A percentile compares a stretch with the other conserved stretches of the same genome.
phyloP scores from a whole-genome alignment of 768 basidiomycete genomes.

The Lepiota subincarnata region DNA sequence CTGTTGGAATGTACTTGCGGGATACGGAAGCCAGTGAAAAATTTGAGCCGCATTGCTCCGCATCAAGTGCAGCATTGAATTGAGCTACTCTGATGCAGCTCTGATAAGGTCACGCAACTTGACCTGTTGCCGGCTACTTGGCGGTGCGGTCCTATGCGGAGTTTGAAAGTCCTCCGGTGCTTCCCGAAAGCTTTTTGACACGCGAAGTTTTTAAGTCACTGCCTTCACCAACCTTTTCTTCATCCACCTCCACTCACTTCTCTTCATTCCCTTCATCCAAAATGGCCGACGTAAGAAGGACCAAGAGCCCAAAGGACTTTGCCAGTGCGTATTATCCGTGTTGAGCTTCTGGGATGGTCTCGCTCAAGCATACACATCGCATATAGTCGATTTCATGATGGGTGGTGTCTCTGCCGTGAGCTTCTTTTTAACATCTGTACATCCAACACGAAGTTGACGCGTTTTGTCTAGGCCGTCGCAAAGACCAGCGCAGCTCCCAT shows the following conservation, averaged over 20 bases:
- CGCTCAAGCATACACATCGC: constrained; percentile 12
- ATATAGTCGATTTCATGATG: constrained; percentile 89
- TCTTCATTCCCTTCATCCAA: constrained; percentile 41
- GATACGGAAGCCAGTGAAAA: neutral
- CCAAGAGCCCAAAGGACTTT: constrained; percentile 91
- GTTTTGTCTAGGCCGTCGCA: constrained; percentile 74
- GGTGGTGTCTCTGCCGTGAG: constrained; percentile 90
- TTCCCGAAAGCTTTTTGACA: constrained; percentile 44
- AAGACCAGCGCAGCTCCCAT: constrained; percentile 99
- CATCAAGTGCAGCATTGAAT: neutral
- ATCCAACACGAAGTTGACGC: constrained; percentile 14
- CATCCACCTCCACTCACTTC: constrained; percentile 44
- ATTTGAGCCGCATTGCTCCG: neutral
- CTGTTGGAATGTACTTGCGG: neutral
- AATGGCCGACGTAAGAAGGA: constrained; percentile 84
- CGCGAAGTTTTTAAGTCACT: constrained; percentile 42
- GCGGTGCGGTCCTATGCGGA: constrained; percentile 31
- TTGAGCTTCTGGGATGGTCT: constrained; percentile 16
- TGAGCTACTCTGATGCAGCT: neutral
- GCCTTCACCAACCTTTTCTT: constrained; percentile 23
- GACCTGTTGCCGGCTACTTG: neutral
- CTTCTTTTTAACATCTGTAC: constrained; percentile 13
- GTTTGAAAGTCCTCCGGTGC: constrained; percentile 41
- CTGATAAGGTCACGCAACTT: neutral
- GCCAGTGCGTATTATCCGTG: constrained; percentile 48